Evolutionary conservation across 169 alveolate species (phyloP).

Genomic region (Sarcocystis neurona): DNA sequence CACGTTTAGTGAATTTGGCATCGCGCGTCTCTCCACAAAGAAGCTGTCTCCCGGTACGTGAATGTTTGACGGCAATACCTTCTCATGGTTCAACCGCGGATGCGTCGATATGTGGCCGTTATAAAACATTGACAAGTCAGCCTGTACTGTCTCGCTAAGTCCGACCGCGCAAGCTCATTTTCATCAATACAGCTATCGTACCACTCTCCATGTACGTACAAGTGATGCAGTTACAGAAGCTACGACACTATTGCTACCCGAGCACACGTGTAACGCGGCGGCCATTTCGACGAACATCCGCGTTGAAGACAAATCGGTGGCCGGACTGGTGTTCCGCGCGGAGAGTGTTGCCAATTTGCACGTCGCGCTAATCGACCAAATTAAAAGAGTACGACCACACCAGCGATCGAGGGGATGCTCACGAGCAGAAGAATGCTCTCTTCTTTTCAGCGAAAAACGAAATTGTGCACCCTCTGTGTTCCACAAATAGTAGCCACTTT

Average conservation of each 20-base stretch:
- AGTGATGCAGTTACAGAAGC: constrained; percentile 9
- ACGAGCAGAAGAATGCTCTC: not conserved
- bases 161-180: too few relatives aligned
- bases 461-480: not conserved
- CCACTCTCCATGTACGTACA: not conserved
- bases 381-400: constrained; percentile 7
- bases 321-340: constrained; percentile 54
- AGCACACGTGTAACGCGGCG: constrained; percentile 54
- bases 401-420: not conserved
- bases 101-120: too few relatives aligned
- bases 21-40: constrained; percentile 45
- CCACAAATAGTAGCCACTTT: too few relatives aligned
- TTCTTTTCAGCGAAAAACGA: not conserved
- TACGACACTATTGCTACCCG: constrained; percentile 40
- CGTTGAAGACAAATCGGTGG: constrained; percentile 39
- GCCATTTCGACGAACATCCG: constrained; percentile 44
- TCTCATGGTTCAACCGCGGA: too few relatives aligned
- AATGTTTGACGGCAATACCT: too few relatives aligned
- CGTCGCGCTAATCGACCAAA: constrained; percentile 44
- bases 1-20: constrained; percentile 33
- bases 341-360: constrained; percentile 35
- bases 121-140: too few relatives aligned
- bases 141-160: too few relatives aligned
- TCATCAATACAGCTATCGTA: too few relatives aligned
- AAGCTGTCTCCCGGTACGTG: constrained; percentile 37